Base-by-base conservation (phyloP, 2,329 filamentous ascomycete species). In the Colletotrichum eleusines region DNA sequence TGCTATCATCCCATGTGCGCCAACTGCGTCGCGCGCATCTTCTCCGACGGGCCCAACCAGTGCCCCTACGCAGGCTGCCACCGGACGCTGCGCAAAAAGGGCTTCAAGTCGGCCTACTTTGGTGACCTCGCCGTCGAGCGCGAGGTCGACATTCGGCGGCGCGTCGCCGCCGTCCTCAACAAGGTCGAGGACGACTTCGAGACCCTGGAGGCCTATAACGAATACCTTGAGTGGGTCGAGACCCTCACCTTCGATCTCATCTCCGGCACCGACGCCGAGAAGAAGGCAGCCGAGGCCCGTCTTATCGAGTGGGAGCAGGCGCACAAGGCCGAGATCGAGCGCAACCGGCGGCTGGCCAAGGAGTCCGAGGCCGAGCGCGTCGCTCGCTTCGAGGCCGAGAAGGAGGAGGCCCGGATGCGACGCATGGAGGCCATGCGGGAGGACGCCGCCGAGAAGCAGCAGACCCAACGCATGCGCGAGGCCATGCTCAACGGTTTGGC, bases 1-100 rank as follows among this genome's bases (percentile, higher is more conserved):
- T 99, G 96, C 88, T 99, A 99, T 86, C 96, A 99, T 86, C 94
- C 94, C 75, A 98, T 99, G 94, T 99, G 96, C 86, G 92, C 94
- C 80, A 95, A 93, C 68, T 99, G 96, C 84, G 95, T 98, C 51
- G 93, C 95, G 81, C 92, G 95, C 66, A 93, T 98, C 76, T 99
- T 98, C 87, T 92, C 92, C 44, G 91, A 94, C 66, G 96, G 96
- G 0, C 96, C 96, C 0, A 94, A 94, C 66, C 93, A 94, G 72
- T 99, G 97, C 79, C 96, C 96, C 1, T 94, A 98, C 69, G 93
- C 94, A 0, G 93, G 92, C 50, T 99, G 96, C 83, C 89, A 90
- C 79, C 91, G 93, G 80, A 98, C 94, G 0, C 87, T 99, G 7
- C 91, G 96, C 1, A 93, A 95, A 77, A 89, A 91, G 69, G 90